Evolutionary conservation across 192 early-diverging fungal species (phyloP).

Genomic region (Backusella tuberculispora): DNA sequence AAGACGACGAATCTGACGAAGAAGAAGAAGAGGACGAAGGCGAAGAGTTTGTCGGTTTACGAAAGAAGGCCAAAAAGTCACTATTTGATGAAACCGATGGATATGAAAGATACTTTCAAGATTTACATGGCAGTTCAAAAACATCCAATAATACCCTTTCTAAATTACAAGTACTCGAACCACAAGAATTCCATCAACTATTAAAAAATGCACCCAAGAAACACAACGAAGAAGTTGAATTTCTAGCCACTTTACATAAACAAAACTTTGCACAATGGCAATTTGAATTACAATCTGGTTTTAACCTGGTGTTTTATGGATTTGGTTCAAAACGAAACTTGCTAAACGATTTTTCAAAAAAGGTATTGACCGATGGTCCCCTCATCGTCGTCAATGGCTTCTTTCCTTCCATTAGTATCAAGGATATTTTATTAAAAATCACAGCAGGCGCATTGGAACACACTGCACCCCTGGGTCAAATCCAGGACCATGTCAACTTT

Average conservation of each 20-base stretch:
- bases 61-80: slow-evolving; percentile 28
- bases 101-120: slow-evolving; percentile 82
- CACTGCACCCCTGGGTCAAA: slow-evolving; percentile 45
- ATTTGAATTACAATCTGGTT: slow-evolving; percentile 83
- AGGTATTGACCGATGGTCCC: slow-evolving; percentile 58
- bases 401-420: slow-evolving; percentile 75
- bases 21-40: slow-evolving; percentile 43
- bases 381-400: slow-evolving; percentile 86
- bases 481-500: slow-evolving; percentile 68
- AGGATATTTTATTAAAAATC: slow-evolving; percentile 71
- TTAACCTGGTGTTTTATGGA: slow-evolving; percentile 91
- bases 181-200: slow-evolving; percentile 62
- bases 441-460: slow-evolving; percentile 42
- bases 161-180: slow-evolving; percentile 76
- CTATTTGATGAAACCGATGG: slow-evolving; percentile 41
- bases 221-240: slow-evolving; percentile 62
- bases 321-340: slow-evolving; percentile 90
- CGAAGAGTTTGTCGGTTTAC: slow-evolving; percentile 26
- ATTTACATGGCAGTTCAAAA: slow-evolving; percentile 55
- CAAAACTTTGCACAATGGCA: slow-evolving; percentile 85
- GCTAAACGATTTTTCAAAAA: slow-evolving; percentile 73
- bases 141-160: slow-evolving; percentile 91
- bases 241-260: slow-evolving; percentile 57
- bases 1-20: slow-evolving; percentile 39
- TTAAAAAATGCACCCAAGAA: slow-evolving; percentile 58